A percentile compares a stretch with the other conserved stretches of the same genome.
Conservation (phyloP, 352 stramenopile species). For the Aphanomyces invadans region DNA sequence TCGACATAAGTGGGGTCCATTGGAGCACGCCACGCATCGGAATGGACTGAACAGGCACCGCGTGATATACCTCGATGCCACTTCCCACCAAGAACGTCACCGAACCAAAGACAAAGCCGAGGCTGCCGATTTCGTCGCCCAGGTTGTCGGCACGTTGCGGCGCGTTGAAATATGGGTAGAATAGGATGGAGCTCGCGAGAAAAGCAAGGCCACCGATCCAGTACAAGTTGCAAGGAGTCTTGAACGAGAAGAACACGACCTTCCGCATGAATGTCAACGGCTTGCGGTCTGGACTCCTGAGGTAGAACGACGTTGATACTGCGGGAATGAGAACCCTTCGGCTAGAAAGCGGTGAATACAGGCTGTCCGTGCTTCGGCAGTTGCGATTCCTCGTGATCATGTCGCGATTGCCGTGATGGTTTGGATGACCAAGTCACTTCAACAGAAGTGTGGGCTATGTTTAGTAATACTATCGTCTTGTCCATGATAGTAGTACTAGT, state of each 20-base stretch:
- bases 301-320: background rate
- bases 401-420: background rate
- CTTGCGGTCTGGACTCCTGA: background rate
- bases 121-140: background rate
- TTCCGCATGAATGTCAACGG: background rate
- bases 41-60: background rate
- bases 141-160: background rate
- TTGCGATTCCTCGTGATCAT: background rate
- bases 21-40: background rate
- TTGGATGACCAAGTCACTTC: background rate
- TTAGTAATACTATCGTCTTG: background rate
- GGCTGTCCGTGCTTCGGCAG: background rate
- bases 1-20: background rate
- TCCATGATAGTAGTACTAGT: no score
- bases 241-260: constrained; percentile 5
- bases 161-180: constrained; percentile 4
- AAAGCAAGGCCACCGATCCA: constrained; percentile 5
- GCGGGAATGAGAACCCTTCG: background rate
- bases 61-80: background rate
- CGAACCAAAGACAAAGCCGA: background rate
- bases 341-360: background rate
- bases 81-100: background rate
- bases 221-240: constrained; percentile 8
- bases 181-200: constrained; percentile 1
- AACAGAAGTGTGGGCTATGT: background rate